phyloP scores from a whole-genome alignment of 371 early-diverging fungal species.

The Lichtheimia corymbifera region DNA sequence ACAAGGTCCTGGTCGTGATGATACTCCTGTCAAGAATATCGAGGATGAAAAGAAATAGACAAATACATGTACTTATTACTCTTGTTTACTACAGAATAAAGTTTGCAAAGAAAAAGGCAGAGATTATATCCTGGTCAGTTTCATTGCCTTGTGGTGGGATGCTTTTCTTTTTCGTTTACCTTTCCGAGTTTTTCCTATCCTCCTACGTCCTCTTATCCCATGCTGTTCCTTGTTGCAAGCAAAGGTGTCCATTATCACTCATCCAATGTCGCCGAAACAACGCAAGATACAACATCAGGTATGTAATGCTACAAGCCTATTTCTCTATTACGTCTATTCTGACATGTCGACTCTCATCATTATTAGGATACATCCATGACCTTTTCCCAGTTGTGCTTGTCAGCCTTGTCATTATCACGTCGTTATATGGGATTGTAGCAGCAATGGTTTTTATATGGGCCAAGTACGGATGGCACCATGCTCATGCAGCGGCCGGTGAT shows the following conservation, averaged over 20 bases:
- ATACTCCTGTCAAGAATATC: slow-evolving; percentile 41
- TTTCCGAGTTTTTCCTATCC: slow-evolving; percentile 1
- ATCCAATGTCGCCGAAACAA: no score
- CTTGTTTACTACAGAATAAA: neutral
- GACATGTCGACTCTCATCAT: no score
- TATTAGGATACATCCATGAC: neutral
- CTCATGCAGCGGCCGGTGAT: slow-evolving; percentile 12
- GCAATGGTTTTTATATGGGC: neutral
- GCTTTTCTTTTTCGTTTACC: slow-evolving; percentile 6
- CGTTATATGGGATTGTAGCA: neutral
- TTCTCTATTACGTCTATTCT: no score
- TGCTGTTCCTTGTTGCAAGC: neutral
- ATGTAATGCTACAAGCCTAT: no score
- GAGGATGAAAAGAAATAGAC: slow-evolving; percentile 40
- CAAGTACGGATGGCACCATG: neutral
- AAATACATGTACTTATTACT: neutral
- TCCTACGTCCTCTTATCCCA: neutral
- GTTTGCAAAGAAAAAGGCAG: slow-evolving; percentile 3
- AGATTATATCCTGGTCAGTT: no score
- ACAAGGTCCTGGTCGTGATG: slow-evolving; percentile 50
- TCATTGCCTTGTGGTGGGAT: neutral
- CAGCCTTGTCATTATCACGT: neutral
- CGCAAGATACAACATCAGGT: no score
- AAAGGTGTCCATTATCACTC: no score
- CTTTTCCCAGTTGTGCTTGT: neutral